Evolutionary conservation across 2,329 filamentous ascomycete genomes (phyloP).

Genomic region (Penicillium aurantiogriseum): DNA sequence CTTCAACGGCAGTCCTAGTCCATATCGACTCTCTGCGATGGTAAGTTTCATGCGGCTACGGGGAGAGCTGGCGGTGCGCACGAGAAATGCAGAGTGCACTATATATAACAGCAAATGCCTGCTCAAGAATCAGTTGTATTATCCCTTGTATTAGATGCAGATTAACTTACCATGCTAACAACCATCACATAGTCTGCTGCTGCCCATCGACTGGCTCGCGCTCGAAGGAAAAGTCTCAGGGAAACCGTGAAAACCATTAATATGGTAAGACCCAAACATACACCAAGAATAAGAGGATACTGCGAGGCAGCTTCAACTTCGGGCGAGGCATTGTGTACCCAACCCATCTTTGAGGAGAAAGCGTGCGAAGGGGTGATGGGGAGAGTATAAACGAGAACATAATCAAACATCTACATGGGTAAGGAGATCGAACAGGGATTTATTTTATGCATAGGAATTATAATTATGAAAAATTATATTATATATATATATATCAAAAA

Average conservation of each 20-base stretch:
- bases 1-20: constrained; percentile 50
- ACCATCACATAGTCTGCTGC: constrained; percentile 49
- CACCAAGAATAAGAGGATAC: constrained; percentile 50
- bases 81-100: constrained; percentile 52
- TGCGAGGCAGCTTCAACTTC: constrained; percentile 50
- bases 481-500: neutral
- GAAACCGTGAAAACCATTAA: constrained; percentile 46
- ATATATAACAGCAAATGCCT: constrained; percentile 51
- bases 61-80: constrained; percentile 30
- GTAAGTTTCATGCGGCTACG: neutral
- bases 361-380: neutral
- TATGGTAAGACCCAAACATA: constrained; percentile 48
- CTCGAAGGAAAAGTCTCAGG: constrained; percentile 46
- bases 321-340: constrained; percentile 52
- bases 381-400: neutral
- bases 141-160: neutral
- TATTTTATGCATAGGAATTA: neutral
- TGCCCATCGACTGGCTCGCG: constrained; percentile 46
- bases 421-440: neutral
- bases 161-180: constrained; percentile 32
- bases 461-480: neutral
- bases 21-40: constrained; percentile 53
- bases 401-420: neutral
- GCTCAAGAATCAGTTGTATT: constrained; percentile 27
- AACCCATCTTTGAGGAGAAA: constrained; percentile 42